A percentile compares a stretch with the other conserved stretches of the same genome.
phyloP scores from a whole-genome alignment of 495 filamentous ascomycete genomes.

The Stereocaulon alpinum region DNA sequence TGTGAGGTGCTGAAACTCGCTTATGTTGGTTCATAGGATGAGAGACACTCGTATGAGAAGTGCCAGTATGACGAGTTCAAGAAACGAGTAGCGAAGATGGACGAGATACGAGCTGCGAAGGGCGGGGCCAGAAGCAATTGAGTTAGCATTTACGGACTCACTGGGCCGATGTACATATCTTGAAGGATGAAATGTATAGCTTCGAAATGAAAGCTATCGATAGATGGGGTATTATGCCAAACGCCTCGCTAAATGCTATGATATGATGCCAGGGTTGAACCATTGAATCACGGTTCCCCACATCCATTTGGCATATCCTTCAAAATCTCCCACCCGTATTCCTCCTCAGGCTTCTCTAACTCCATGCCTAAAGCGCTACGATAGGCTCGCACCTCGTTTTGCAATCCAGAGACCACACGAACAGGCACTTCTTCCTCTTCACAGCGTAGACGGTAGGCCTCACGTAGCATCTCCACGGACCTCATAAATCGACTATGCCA shows the following conservation, averaged over 20 bases:
- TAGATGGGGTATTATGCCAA: conserved; percentile 19
- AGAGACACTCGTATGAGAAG: conserved; percentile 95
- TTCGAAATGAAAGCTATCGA: background rate
- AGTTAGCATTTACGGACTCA: conserved; percentile 14
- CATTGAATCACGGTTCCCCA: conserved; percentile 10
- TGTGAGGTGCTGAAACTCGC: background rate
- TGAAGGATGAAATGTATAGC: background rate
- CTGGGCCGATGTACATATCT: conserved; percentile 1
- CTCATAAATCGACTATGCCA: conserved; percentile 51
- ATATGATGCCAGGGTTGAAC: background rate
- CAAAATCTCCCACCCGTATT: conserved; percentile 44
- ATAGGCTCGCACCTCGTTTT: conserved; percentile 46
- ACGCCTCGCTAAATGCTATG: conserved; percentile 18
- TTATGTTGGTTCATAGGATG: conserved; percentile 46
- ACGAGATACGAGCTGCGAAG: conserved; percentile 84
- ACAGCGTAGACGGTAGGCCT: conserved; percentile 38
- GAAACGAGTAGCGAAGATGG: conserved; percentile 96
- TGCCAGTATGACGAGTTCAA: conserved; percentile 99
- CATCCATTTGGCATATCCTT: conserved; percentile 31
- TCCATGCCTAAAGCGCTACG: conserved; percentile 45
- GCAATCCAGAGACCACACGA: conserved; percentile 41
- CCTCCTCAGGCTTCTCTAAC: conserved; percentile 40
- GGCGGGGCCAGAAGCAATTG: conserved; percentile 81
- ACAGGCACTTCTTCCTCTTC: conserved; percentile 40
- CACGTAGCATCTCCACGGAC: conserved; percentile 43